Evolutionary conservation across 306 rosid species (phyloP).

Genomic region (Dryas octopetala): DNA sequence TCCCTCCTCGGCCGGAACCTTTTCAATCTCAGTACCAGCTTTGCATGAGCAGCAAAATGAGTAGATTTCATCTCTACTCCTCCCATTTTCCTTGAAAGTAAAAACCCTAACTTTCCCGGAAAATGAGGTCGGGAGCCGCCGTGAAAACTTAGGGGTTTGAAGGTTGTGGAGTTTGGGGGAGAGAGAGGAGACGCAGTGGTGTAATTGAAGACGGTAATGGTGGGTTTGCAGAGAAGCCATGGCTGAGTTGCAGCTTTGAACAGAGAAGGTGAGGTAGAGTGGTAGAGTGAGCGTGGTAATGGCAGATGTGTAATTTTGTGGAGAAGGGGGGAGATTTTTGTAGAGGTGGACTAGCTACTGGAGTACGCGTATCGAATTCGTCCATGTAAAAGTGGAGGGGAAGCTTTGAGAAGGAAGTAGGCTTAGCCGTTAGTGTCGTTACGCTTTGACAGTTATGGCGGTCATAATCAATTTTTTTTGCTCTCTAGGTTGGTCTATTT

Average conservation of each 20-base stretch:
- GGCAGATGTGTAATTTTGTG: conserved; percentile 41
- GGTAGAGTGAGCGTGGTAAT: not conserved
- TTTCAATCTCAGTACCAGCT: conserved; percentile 43
- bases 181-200: conserved; percentile 29
- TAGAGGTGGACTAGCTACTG: not conserved
- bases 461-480: not conserved
- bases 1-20: conserved; percentile 29
- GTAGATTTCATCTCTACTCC: conserved; percentile 27
- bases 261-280: not conserved
- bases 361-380: not conserved
- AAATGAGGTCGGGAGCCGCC: conserved; percentile 25
- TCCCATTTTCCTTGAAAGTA: conserved; percentile 16
- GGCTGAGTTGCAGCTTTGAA: conserved; percentile 5
- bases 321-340: not conserved
- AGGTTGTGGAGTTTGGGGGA: conserved; percentile 23
- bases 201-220: conserved; percentile 49
- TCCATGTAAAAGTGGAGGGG: not conserved
- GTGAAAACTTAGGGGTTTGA: conserved; percentile 21
- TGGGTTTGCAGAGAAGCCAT: conserved; percentile 56
- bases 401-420: not conserved
- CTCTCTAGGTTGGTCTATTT: too few relatives aligned
- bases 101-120: conserved; percentile 35
- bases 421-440: conserved; percentile 4
- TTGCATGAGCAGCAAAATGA: conserved; percentile 43
- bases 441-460: not conserved